Conservation (phyloP, 345 rosid species). For the Pistacia atlantica region DNA sequence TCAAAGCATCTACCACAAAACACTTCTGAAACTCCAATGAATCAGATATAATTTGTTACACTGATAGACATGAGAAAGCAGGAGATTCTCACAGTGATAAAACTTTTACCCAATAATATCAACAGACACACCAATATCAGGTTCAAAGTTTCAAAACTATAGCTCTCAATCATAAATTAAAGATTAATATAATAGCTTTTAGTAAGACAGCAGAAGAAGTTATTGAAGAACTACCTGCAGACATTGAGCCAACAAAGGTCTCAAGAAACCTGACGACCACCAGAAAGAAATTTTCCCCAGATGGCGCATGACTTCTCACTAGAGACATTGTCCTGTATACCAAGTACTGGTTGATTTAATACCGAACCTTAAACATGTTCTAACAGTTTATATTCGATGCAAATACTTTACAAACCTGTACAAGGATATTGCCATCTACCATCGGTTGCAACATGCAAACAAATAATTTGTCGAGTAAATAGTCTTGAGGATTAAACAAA, state of each 20-base stretch:
- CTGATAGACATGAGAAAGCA: too few relatives aligned
- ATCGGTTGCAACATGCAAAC: conserved; percentile 29
- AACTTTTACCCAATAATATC: not conserved
- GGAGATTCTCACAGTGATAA: not conserved
- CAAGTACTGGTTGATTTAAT: conserved; percentile 29
- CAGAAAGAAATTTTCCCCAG: conserved; percentile 80
- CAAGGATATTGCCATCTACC: conserved; percentile 95
- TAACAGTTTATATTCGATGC: conserved; percentile 9
- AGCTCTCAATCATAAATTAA: not conserved
- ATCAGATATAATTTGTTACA: not conserved
- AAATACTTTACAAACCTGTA: conserved; percentile 65
- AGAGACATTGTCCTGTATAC: conserved; percentile 91
- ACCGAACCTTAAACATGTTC: conserved; percentile 11
- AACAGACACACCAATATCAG: not conserved
- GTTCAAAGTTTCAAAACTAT: not conserved
- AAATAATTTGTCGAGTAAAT: conserved; percentile 12
- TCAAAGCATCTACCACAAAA: not conserved
- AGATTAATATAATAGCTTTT: not conserved
- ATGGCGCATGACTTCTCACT: conserved; percentile 65
- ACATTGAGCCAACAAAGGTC: conserved; percentile 96
- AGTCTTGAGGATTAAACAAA: not conserved
- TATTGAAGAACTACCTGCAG: conserved; percentile 68
- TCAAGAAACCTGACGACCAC: conserved; percentile 90
- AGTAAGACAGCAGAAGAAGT: conserved; percentile 15
- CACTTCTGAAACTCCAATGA: not conserved